Evolutionary conservation across 2,329 filamentous ascomycete species (phyloP), one percentile per base, ranked within the genome.

Genomic region (Didymella glomerata): DNA sequence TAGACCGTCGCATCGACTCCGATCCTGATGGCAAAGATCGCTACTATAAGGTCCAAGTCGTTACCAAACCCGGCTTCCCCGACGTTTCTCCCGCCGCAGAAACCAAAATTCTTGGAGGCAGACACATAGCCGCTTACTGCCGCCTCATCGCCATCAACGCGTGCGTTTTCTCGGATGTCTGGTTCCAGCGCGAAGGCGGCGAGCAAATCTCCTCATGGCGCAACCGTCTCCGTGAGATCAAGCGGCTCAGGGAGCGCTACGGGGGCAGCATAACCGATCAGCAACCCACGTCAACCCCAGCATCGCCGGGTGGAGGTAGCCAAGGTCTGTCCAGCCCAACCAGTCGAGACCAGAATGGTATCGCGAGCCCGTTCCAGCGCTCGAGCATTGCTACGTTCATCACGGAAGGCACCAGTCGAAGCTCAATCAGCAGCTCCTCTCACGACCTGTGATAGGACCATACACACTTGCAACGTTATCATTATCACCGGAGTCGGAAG

Each of bases 201-300:
- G 93, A 96, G 75, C 89, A 96, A 71, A 84, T 95, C 28, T 95
- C 92, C 11, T 91, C 92, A 9, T 98, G 95, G 95, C 88, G 92
- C 58, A 91, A 90, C 68, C 88, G 95, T 48, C 84, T 98, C 13
- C 87, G 90, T 48, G 91, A 94, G 74, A 96, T 99, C 73, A 90
- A 90, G 73, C 86, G 88, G 44, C 84, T 99, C 48, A 87, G 93
- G 27, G 91, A 96, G 58, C 86, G 75, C 27, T 73, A 76, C 32
- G 69, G 71, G 1, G 65, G 64, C 18, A 57, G 49, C 24, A 40
- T 47, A 8, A 48, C 45, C 34, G 63, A 69, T 16, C 25, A 60
- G 2, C 56, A 64, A 2, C 41, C 62, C 22, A 48, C 61, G 13
- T 56, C 67, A 1, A 63, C 68, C 1, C 66, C 69, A 44, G 69